Conservation (phyloP, 345 rosid genomes). For the Gossypium sturtianum region DNA sequence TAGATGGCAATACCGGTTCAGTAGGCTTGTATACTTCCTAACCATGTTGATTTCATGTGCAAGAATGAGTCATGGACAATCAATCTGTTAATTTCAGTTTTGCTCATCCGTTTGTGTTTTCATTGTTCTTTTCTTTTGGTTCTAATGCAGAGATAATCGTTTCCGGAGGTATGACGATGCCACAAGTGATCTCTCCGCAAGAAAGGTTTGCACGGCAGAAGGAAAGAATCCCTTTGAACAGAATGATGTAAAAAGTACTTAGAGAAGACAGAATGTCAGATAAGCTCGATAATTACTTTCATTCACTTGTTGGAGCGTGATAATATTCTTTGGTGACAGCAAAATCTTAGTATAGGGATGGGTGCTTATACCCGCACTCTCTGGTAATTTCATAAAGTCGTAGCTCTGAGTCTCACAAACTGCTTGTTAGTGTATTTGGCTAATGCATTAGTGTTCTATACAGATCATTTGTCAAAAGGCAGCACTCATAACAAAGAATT, state of each 20-base stretch:
- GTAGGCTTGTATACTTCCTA: neutral
- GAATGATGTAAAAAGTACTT: slow-evolving; percentile 26
- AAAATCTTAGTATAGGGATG: neutral
- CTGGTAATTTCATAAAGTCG: neutral
- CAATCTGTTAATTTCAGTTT: neutral
- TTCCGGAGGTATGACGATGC: slow-evolving; percentile 73
- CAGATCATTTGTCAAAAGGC: neutral
- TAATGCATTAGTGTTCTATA: neutral
- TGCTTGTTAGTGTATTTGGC: neutral
- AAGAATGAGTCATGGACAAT: neutral
- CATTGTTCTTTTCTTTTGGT: neutral
- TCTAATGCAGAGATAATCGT: slow-evolving; percentile 57
- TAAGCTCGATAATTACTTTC: slow-evolving; percentile 8
- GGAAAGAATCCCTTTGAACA: slow-evolving; percentile 43
- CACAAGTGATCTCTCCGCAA: slow-evolving; percentile 46
- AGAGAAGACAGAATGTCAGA: neutral
- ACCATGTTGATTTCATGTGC: neutral
- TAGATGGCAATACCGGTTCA: neutral
- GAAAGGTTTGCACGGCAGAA: slow-evolving; percentile 34
- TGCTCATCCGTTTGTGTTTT: neutral
- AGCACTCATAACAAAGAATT: neutral
- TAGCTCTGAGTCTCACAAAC: neutral
- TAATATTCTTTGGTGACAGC: neutral
- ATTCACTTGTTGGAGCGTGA: neutral
- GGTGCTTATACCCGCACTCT: neutral